Evolutionary conservation across 1,284 basidiomycete genomes (phyloP), one percentile per base, ranked within the genome.

Genomic region (Mycena sp.): DNA sequence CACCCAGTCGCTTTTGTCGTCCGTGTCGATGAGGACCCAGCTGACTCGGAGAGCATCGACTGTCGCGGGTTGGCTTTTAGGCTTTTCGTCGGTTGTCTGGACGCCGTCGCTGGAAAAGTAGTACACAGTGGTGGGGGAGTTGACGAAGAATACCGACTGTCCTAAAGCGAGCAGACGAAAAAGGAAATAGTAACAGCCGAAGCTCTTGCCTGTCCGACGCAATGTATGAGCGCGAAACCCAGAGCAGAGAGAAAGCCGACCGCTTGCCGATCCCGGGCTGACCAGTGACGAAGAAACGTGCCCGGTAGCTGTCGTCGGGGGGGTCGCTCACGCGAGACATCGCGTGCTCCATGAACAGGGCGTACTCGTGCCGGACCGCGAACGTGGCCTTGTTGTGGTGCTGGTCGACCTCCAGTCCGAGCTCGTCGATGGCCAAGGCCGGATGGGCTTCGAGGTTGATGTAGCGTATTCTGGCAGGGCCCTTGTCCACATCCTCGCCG

Each of bases 271-370:
- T 51, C 10, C 49, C 29, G 21, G 49, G 29, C 49, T 51, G 49
- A 32, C 49, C 49, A 21, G 49, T 51, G 19, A 51, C 30, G 49
- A 51, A 51, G 14, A 51, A 51, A n/a, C n/a, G n/a, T n/a, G n/a
- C n/a, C n/a, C n/a, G n/a, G n/a, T n/a, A n/a, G n/a, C n/a, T n/a
- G n/a, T n/a, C n/a, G n/a, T n/a, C n/a, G n/a, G n/a, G n/a, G n/a
- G n/a, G n/a, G n/a, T n/a, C n/a, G n/a, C n/a, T n/a, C n/a, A n/a
- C n/a, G n/a, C n/a, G n/a, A n/a, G n/a, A n/a, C n/a, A n/a, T n/a
- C n/a, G n/a, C n/a, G n/a, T n/a, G n/a, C n/a, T n/a, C n/a, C n/a
- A n/a, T n/a, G n/a, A n/a, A n/a, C n/a, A n/a, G n/a, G n/a, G n/a
- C n/a, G n/a, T n/a, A n/a, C n/a, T n/a, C n/a, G n/a, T n/a, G n/a